A percentile compares a stretch with the other conserved stretches of the same genome.
Conservation (phyloP, 1,284 basidiomycete species). For the Microbotryum silenes-acaulis region DNA sequence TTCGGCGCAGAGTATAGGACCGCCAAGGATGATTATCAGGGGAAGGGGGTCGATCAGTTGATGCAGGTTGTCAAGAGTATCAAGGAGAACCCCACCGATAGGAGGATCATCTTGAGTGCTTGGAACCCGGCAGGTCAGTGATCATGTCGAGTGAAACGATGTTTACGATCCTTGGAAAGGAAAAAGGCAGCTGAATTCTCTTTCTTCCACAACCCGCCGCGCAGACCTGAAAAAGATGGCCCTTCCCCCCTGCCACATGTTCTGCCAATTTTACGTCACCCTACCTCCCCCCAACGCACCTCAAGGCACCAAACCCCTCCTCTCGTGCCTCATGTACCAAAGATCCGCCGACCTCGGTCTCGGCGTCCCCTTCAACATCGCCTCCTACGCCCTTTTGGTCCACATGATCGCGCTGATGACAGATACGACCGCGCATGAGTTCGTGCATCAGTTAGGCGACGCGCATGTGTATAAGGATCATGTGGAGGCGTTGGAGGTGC, state of each 20-base stretch:
- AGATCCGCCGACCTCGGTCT: constrained; percentile 94
- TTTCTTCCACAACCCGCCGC: not conserved
- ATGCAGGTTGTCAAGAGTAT: constrained; percentile 83
- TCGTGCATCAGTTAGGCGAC: constrained; percentile 89
- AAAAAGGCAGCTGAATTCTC: too few relatives aligned
- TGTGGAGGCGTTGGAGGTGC: constrained; percentile 71
- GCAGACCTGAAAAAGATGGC: constrained; percentile 89
- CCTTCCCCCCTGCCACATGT: constrained; percentile 94
- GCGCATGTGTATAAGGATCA: constrained; percentile 95
- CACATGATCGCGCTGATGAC: constrained; percentile 95
- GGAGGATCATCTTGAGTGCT: constrained; percentile 89
- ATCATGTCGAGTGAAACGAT: not conserved
- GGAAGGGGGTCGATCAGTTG: constrained; percentile 90
- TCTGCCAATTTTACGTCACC: constrained; percentile 97
- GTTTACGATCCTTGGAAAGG: not conserved
- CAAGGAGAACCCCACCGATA: constrained; percentile 84
- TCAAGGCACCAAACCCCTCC: constrained; percentile 34
- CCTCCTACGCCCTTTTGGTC: constrained; percentile 89
- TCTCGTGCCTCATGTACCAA: constrained; percentile 96
- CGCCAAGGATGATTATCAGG: constrained; percentile 57
- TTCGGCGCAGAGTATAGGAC: constrained; percentile 86
- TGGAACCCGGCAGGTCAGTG: constrained; percentile 90
- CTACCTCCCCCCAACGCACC: constrained; percentile 63
- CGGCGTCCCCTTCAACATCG: constrained; percentile 98
- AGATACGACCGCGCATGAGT: constrained; percentile 72